These are phyloP conservation scores for Volvox africanus DNA, from an alignment of 139 green algal genomes.

Conservation along the genomic window DNA sequence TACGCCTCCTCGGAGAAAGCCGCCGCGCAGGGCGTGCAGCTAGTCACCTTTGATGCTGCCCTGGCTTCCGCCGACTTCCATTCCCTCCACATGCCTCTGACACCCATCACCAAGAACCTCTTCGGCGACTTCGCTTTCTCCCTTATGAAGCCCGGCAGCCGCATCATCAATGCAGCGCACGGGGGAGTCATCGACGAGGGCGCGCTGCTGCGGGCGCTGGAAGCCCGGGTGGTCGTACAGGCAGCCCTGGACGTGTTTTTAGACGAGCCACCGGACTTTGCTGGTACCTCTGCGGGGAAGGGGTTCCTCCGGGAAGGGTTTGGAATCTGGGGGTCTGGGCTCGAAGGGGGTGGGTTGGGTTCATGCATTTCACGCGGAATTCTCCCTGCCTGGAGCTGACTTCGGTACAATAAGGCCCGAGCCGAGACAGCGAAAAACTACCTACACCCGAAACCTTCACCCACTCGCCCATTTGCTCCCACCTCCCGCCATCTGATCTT, in stretches of 20 bases:
- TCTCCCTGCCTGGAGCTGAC: background rate
- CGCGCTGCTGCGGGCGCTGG: slow-evolving; percentile 86
- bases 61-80: slow-evolving; percentile 87
- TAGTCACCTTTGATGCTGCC: slow-evolving; percentile 92
- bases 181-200: slow-evolving; percentile 95
- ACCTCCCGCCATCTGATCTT: too few relatives aligned
- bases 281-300: background rate
- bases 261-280: slow-evolving; percentile 83
- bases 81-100: slow-evolving; percentile 93
- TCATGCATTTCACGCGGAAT: background rate
- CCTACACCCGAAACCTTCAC: too few relatives aligned
- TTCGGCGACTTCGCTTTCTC: slow-evolving; percentile 91
- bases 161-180: slow-evolving; percentile 96
- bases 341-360: too few relatives aligned
- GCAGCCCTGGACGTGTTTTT: slow-evolving; percentile 95
- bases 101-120: slow-evolving; percentile 76
- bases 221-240: slow-evolving; percentile 76
- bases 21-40: slow-evolving; percentile 40
- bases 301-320: background rate
- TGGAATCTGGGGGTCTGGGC: too few relatives aligned
- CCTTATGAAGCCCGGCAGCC: slow-evolving; percentile 89
- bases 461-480: background rate
- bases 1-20: slow-evolving; percentile 83
- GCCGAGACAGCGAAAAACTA: too few relatives aligned
- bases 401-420: too few relatives aligned